Conservation (phyloP, 352 stramenopile genomes). For the Aphanomyces stellatus region DNA sequence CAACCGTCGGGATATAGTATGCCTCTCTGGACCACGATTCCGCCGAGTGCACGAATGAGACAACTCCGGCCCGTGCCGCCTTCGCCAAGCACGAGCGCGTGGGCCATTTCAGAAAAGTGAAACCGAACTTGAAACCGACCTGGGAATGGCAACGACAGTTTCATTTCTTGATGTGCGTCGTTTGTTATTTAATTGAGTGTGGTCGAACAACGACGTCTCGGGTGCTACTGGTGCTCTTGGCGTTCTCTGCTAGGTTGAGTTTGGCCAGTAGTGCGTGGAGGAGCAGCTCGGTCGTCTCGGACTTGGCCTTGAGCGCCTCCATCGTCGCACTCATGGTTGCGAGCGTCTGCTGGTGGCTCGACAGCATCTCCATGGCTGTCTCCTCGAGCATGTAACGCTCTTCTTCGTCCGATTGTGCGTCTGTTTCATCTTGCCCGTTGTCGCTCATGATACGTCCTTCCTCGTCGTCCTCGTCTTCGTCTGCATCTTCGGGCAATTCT, state of each 20-base stretch:
- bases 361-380: background rate
- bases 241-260: too few relatives aligned
- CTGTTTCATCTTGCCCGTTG: background rate
- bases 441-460: background rate
- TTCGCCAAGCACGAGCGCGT: background rate
- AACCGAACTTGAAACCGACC: background rate
- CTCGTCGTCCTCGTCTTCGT: background rate
- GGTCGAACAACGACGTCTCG: too few relatives aligned
- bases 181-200: background rate
- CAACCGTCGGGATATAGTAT: background rate
- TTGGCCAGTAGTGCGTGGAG: background rate
- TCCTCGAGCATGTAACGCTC: too few relatives aligned
- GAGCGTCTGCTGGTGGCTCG: background rate
- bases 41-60: background rate
- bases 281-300: background rate
- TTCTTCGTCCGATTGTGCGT: too few relatives aligned
- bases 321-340: background rate
- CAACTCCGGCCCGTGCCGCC: background rate
- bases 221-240: too few relatives aligned
- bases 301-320: background rate
- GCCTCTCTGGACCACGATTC: background rate
- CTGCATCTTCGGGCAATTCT: background rate
- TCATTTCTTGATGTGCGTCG: background rate
- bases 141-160: background rate
- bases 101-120: background rate